These are phyloP conservation scores for Melastoma malabathricum DNA, from an alignment of 345 rosid genomes.

Conservation along the genomic window DNA sequence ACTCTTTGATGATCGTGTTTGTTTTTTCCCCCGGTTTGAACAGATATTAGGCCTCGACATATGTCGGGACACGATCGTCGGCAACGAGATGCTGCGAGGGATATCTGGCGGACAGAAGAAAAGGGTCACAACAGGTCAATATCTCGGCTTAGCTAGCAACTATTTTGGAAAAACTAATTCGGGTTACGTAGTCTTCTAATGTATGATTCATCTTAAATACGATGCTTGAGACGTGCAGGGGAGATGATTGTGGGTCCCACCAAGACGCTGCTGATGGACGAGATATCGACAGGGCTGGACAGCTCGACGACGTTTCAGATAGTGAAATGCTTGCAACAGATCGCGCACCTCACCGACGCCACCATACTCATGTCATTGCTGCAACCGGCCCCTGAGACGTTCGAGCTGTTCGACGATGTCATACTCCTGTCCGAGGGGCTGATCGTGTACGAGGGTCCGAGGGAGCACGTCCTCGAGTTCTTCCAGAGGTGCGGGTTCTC, in stretches of 20 bases:
- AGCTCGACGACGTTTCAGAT: conserved; percentile 80
- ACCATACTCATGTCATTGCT: conserved; percentile 66
- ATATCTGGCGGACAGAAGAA: conserved; percentile 84
- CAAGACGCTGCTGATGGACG: conserved; percentile 81
- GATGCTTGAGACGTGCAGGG: conserved; percentile 24
- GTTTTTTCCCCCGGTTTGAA: too few relatives aligned
- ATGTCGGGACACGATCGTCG: conserved; percentile 68
- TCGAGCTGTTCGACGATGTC: conserved; percentile 66
- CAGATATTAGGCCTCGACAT: conserved; percentile 77
- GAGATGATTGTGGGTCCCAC: conserved; percentile 96
- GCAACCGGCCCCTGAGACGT: conserved; percentile 82
- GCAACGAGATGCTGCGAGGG: conserved; percentile 75
- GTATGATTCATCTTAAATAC: too few relatives aligned
- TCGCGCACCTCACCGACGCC: conserved; percentile 54
- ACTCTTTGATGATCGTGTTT: too few relatives aligned
- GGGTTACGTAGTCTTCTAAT: too few relatives aligned
- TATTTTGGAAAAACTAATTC: too few relatives aligned
- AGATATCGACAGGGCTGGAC: conserved; percentile 88
- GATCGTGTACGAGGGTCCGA: conserved; percentile 80
- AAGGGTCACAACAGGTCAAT: conserved; percentile 67
- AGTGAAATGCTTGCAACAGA: conserved; percentile 69
- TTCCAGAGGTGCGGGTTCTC: conserved; percentile 50
- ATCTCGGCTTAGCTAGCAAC: not conserved
- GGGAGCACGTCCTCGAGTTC: conserved; percentile 40
- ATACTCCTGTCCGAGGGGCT: conserved; percentile 66